A percentile compares a stretch with the other conserved stretches of the same genome.
Conservation (phyloP, 2,329 filamentous ascomycete genomes). For the Xylariales sp. region DNA sequence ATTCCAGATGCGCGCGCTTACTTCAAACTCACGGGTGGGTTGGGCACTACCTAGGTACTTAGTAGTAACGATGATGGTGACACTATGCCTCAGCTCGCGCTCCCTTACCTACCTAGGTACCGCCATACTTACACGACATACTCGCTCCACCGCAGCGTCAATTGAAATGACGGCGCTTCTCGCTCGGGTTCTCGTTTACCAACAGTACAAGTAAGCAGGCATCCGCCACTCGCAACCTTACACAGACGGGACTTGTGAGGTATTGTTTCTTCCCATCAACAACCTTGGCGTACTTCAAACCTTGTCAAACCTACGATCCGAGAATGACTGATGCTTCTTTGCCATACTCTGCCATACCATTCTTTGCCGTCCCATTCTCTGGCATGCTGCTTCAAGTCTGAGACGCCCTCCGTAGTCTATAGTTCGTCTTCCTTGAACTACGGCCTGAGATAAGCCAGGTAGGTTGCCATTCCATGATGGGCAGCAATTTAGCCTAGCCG, state of each 20-base stretch:
- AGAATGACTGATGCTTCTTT: background rate
- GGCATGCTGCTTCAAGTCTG: background rate
- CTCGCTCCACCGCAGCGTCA: slow-evolving; percentile 8
- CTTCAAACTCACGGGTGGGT: slow-evolving; percentile 1
- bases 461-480: background rate
- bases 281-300: background rate
- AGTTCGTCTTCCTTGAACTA: background rate
- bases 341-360: background rate
- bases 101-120: background rate
- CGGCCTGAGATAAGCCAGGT: background rate
- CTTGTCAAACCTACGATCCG: background rate
- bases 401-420: background rate
- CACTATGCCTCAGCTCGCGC: background rate
- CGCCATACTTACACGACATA: no score
- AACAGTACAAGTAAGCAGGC: slow-evolving; percentile 2
- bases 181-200: background rate
- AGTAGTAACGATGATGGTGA: background rate
- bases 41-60: no score
- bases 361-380: background rate
- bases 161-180: slow-evolving; percentile 26
- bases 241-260: background rate
- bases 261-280: background rate
- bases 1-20: slow-evolving; percentile 31
- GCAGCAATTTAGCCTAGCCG: slow-evolving; percentile 25
- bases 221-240: background rate